Evolutionary conservation across 169 alveolate species (phyloP), one percentile per base, ranked within the genome.

Genomic region (Plasmodium fragile): DNA sequence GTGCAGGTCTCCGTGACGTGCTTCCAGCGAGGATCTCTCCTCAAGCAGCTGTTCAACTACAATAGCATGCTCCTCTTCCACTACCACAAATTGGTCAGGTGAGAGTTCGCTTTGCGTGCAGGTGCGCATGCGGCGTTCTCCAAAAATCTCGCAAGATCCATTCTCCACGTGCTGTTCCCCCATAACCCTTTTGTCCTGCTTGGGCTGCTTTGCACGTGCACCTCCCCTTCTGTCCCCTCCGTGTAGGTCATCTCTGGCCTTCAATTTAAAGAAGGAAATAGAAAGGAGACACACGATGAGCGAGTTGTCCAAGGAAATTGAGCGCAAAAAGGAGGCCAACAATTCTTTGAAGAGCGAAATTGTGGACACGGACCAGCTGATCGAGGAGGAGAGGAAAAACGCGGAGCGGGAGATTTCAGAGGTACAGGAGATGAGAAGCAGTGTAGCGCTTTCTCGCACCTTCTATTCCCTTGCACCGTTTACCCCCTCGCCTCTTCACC

Each of bases 31-130:
- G 94, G 94, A 11, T 1, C 10, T 18, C 73, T 89, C 32, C 69
- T 89, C 25, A 89, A 71, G 41, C 82, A 89, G 36, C 28, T 89
- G 59, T 89, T 89, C 53, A 89, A 89, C 32, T 89, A 89, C 52
- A 89, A 89, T 41, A 30, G 16, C 39, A 59, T 79, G 45, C 52
- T 89, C n/a, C 81, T 89, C 10, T 34, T n/a, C 53, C 91, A 80
- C 25, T 89, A 89, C 36, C 91, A 80, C 73, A 89, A 89, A 69
- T 65, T 89, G n/a, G 82, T 89, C 4, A 78, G 30, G 94, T 89
- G 52, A 70, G 25, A 70, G 25, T 30, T 36, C 2, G 4, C 49
- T 10, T 16, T 10, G 4, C 59, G 59, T 5, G 55, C 16, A 45
- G 55, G 10, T 45, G 18, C 2, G 4, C 55, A 10, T 10, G 59